Conservation (phyloP, 2,329 filamentous ascomycete species). For the Acrocalymma vagum region DNA sequence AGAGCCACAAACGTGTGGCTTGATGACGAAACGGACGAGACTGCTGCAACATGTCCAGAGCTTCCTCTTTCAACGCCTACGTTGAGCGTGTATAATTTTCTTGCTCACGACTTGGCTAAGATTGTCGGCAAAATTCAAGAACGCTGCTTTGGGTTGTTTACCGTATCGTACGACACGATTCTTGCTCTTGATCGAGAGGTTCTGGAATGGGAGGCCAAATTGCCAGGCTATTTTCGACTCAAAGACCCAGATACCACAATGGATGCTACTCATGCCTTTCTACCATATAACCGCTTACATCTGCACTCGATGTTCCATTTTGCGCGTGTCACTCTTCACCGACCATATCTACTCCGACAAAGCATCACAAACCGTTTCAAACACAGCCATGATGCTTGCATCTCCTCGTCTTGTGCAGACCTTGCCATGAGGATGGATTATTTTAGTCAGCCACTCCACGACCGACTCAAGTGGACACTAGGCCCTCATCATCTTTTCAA, state of each 20-base stretch:
- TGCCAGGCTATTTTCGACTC: constrained; percentile 48
- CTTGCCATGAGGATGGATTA: constrained; percentile 47
- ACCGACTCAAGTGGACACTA: constrained; percentile 45
- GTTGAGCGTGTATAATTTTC: constrained; percentile 40
- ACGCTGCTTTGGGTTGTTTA: constrained; percentile 47
- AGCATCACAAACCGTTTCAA: constrained; percentile 52
- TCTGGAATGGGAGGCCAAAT: constrained; percentile 37
- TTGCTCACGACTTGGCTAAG: constrained; percentile 44
- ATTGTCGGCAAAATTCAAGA: constrained; percentile 53
- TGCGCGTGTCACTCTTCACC: constrained; percentile 51
- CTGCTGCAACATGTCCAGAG: constrained; percentile 26
- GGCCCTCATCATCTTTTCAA: constrained; percentile 54
- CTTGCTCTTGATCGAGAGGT: constrained; percentile 46
- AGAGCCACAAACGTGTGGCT: constrained; percentile 51
- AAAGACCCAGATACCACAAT: constrained; percentile 41
- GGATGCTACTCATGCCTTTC: constrained; percentile 37
- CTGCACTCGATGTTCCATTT: constrained; percentile 53
- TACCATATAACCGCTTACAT: constrained; percentile 50
- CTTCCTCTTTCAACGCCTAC: constrained; percentile 43
- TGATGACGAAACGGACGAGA: constrained; percentile 45
- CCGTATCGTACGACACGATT: constrained; percentile 50
- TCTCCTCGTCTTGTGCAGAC: constrained; percentile 52
- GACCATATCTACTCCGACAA: constrained; percentile 49
- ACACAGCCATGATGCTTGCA: constrained; percentile 52
- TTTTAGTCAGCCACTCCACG: constrained; percentile 37